A percentile compares a stretch with the other conserved stretches of the same genome.
Conservation (phyloP, 495 filamentous ascomycete species). For the Penicillium daleae region DNA sequence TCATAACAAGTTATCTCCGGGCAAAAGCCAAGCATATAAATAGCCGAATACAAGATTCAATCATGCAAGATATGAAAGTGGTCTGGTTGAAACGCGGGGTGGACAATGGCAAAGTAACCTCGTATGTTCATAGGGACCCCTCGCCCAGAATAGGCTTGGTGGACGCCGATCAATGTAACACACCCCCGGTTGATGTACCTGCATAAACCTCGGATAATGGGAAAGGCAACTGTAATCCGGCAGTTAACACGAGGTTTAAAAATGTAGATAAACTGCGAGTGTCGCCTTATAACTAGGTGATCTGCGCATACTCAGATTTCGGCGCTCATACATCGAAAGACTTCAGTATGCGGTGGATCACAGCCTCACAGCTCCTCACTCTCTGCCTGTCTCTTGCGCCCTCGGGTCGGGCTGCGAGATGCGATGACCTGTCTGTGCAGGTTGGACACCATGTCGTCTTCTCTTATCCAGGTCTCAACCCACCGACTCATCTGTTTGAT, state of each 20-base stretch:
- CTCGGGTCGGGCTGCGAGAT: not conserved
- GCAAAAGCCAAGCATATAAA: not conserved
- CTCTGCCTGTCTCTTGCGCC: slow-evolving; percentile 6
- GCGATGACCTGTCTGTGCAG: slow-evolving; percentile 17
- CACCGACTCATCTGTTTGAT: slow-evolving; percentile 31
- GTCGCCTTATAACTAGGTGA: not conserved
- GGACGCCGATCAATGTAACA: slow-evolving; percentile 27
- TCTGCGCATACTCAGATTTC: not conserved
- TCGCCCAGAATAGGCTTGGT: slow-evolving; percentile 6
- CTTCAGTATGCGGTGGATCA: slow-evolving; percentile 15
- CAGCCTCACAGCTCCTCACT: slow-evolving; percentile 7
- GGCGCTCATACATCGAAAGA: not conserved
- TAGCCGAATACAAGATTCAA: not conserved
- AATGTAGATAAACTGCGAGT: slow-evolving; percentile 5
- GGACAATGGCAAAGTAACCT: slow-evolving; percentile 5
- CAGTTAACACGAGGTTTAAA: slow-evolving; percentile 1
- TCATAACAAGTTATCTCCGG: no score
- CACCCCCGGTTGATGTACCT: slow-evolving; percentile 5
- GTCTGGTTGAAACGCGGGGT: slow-evolving; percentile 1
- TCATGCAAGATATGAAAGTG: not conserved
- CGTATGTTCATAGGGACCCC: slow-evolving; percentile 7
- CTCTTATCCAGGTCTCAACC: slow-evolving; percentile 36
- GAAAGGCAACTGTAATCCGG: not conserved
- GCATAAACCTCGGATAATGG: slow-evolving; percentile 4
- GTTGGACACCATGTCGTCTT: slow-evolving; percentile 41